Conservation (phyloP, 2,329 filamentous ascomycete genomes). For the Fusarium floridanum region DNA sequence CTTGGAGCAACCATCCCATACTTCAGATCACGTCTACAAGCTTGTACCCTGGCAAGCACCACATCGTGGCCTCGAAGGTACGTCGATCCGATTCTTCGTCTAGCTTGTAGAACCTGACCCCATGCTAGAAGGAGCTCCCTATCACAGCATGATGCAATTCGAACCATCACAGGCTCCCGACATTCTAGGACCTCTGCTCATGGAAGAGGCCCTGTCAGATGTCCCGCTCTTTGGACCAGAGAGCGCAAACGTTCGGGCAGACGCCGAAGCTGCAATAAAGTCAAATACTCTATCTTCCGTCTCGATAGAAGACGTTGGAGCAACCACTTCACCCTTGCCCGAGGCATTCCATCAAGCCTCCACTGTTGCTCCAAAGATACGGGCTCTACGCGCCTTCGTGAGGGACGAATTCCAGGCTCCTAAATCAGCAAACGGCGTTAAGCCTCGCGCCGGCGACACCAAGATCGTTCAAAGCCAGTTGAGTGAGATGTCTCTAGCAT, state of each 20-base stretch:
- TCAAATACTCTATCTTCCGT: slow-evolving; percentile 51
- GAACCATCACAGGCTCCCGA: slow-evolving; percentile 66
- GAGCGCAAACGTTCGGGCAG: slow-evolving; percentile 57
- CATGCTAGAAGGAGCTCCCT: slow-evolving; percentile 61
- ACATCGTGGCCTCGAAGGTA: slow-evolving; percentile 68
- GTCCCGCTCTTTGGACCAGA: slow-evolving; percentile 69
- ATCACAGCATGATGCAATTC: slow-evolving; percentile 70
- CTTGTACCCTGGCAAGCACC: slow-evolving; percentile 72
- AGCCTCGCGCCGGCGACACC: slow-evolving; percentile 42
- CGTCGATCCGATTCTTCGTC: slow-evolving; percentile 2
- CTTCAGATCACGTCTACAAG: slow-evolving; percentile 70
- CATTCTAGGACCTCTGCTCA: slow-evolving; percentile 67
- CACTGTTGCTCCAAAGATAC: slow-evolving; percentile 64
- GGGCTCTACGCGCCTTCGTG: slow-evolving; percentile 58
- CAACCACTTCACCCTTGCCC: slow-evolving; percentile 54
- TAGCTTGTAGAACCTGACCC: slow-evolving; percentile 28
- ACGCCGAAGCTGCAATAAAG: slow-evolving; percentile 58
- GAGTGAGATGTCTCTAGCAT: slow-evolving; percentile 54
- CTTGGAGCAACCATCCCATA: slow-evolving; percentile 70
- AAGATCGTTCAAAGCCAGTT: slow-evolving; percentile 49
- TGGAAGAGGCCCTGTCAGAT: slow-evolving; percentile 66
- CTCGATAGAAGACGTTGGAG: slow-evolving; percentile 54
- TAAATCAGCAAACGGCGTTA: slow-evolving; percentile 40
- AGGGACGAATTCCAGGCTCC: slow-evolving; percentile 46
- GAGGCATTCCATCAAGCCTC: slow-evolving; percentile 57